Evolutionary conservation across 306 rosid species (phyloP), one percentile per base, ranked within the genome.

Genomic region (Canavalia gladiata): DNA sequence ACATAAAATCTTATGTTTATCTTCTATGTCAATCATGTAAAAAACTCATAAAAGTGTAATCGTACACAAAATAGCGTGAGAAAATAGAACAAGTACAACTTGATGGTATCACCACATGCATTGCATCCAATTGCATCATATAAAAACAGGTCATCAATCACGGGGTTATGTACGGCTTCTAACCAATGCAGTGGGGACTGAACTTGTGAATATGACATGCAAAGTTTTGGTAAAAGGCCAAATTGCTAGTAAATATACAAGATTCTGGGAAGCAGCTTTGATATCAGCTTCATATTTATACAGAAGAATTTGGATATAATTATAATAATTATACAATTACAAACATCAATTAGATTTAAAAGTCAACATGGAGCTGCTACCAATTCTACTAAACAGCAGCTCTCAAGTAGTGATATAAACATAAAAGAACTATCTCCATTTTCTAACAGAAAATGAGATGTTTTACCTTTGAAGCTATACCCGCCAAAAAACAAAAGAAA

Each of bases 201-300:
- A 55, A 55, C 39, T 30, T 29, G 31, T 57, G 57, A 74, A 58
- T 12, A 57, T 3, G 25, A 79, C n/a, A 57, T 29, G 52, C 54
- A 71, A 10, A 72, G 18, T 18, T 30, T 43, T 41, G 39, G 67
- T 9, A 45, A 46, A 66, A 49, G n/a, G 75, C 52, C 10, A 50
- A 43, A 41, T 18, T 35, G 41, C 57, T 66, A 7, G 62, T 49
- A 76, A 77, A 71, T 60, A 83, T 81, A 88, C 86, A 85, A 60
- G 11, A 62, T 83, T 76, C 55, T 81, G 82, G 70, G 68, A 82
- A 66, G 79, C 65, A 76, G 58, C 87, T 83, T 50, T 58, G 10
- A 86, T 55, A 85, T 75, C 70, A 73, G 72, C 80, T 67, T 83
- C 90, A 87, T 84, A 80, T 90, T 87, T 88, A 87, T 90, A 88